These are phyloP conservation scores for Xylariaceae sp. DNA, from an alignment of 2,329 filamentous ascomycete genomes.

Conservation along the genomic window DNA sequence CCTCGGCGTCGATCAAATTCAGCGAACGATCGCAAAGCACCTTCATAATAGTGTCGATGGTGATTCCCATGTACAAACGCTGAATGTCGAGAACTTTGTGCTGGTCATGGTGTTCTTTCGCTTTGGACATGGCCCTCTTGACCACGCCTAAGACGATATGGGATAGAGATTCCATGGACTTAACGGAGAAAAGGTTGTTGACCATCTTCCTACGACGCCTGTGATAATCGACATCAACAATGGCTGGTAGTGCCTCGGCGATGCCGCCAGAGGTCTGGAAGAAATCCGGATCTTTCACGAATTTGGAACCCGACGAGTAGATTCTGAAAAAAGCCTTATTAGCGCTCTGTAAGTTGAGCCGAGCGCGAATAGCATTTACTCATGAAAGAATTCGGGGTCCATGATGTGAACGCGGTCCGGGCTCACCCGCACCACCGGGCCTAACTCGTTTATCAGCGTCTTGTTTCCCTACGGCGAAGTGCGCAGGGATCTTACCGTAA, in stretches of 20 bases:
- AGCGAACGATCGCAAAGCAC: slow-evolving; percentile 4
- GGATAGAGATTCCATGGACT: slow-evolving; percentile 7
- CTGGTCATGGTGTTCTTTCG: background rate
- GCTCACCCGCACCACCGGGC: slow-evolving; percentile 10
- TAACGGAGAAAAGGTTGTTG: slow-evolving; percentile 5
- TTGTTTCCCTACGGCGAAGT: background rate
- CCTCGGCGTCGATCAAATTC: slow-evolving; percentile 3
- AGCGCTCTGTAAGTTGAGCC: background rate
- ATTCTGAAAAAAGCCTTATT: background rate
- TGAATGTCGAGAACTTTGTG: slow-evolving; percentile 2
- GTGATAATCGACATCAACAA: slow-evolving; percentile 10
- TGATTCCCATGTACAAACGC: slow-evolving; percentile 11
- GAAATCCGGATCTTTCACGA: slow-evolving; percentile 14
- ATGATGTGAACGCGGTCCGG: slow-evolving; percentile 12
- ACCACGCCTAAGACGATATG: slow-evolving; percentile 4
- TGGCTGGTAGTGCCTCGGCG: slow-evolving; percentile 5
- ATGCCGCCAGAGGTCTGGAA: slow-evolving; percentile 19
- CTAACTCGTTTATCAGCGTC: background rate
- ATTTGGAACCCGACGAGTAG: slow-evolving; percentile 14
- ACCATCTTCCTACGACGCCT: slow-evolving; percentile 11
- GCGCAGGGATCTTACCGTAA: slow-evolving; percentile 1
- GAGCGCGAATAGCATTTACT: slow-evolving; percentile 4
- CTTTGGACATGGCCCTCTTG: background rate
- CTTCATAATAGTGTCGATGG: slow-evolving; percentile 13
- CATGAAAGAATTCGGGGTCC: slow-evolving; percentile 18